These are phyloP conservation scores for Phaffia tasmanica DNA, from an alignment of 768 basidiomycete species.

Conservation along the genomic window DNA sequence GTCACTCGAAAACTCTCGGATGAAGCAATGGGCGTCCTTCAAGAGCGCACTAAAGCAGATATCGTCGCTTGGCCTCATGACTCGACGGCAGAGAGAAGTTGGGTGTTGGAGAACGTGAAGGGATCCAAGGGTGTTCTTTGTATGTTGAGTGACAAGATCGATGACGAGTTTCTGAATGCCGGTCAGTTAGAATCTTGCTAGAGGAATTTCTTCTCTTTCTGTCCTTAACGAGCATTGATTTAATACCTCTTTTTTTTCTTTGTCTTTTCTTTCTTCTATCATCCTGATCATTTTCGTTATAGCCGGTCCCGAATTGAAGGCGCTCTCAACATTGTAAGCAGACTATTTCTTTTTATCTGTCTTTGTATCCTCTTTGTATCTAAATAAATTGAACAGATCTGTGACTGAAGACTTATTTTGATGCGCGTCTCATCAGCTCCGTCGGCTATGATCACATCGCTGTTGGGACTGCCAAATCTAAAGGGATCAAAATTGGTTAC, in stretches of 20 bases:
- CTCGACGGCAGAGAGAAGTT: slow-evolving; percentile 49
- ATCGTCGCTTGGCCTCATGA: slow-evolving; percentile 50
- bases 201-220: background rate
- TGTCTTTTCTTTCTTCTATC: slow-evolving; percentile 58
- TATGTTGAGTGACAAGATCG: slow-evolving; percentile 61
- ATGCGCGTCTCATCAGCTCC: slow-evolving; percentile 6
- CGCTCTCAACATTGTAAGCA: background rate
- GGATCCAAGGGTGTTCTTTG: slow-evolving; percentile 53
- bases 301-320: background rate
- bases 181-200: slow-evolving; percentile 34
- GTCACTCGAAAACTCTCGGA: slow-evolving; percentile 31
- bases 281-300: slow-evolving; percentile 63
- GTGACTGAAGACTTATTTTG: too few relatives aligned
- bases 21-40: slow-evolving; percentile 29
- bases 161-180: slow-evolving; percentile 59
- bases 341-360: background rate
- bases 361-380: too few relatives aligned
- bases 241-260: slow-evolving; percentile 41
- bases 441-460: slow-evolving; percentile 58
- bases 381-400: too few relatives aligned
- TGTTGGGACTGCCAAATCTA: slow-evolving; percentile 48
- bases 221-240: slow-evolving; percentile 7
- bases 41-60: slow-evolving; percentile 5
- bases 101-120: slow-evolving; percentile 62
- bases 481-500: slow-evolving; percentile 66